A percentile compares a stretch with the other conserved stretches of the same genome.
Conservation (phyloP, 1,139 yeast genomes). For the Kodamaea plutei region DNA sequence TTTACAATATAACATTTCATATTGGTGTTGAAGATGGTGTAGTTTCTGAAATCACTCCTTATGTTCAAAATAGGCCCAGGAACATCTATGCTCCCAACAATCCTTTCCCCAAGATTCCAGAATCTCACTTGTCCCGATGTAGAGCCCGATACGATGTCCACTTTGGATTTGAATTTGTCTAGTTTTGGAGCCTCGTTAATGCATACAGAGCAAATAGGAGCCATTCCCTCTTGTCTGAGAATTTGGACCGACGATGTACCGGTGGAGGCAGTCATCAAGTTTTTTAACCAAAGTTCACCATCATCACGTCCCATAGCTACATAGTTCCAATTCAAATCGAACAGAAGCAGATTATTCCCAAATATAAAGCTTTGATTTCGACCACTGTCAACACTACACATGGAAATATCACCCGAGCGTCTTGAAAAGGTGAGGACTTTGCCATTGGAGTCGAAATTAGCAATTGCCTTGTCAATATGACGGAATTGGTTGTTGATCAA, state of each 20-base stretch:
- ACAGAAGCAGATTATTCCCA: conserved; percentile 27
- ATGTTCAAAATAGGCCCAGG: conserved; percentile 21
- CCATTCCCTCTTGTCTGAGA: conserved; percentile 12
- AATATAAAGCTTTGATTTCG: conserved; percentile 39
- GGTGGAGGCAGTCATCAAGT: conserved; percentile 30
- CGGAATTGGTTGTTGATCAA: conserved; percentile 25
- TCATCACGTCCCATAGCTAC: conserved; percentile 25
- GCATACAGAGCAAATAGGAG: conserved; percentile 19
- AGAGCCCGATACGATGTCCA: conserved; percentile 29
- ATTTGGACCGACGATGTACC: conserved; percentile 22
- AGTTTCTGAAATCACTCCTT: conserved; percentile 28
- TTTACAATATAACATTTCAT: conserved; percentile 20
- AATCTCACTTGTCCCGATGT: conserved; percentile 21
- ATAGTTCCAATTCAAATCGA: conserved; percentile 33
- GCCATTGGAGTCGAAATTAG: conserved; percentile 34
- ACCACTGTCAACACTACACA: conserved; percentile 40
- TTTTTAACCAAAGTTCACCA: conserved; percentile 32
- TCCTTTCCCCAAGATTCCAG: conserved; percentile 28
- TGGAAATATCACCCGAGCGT: conserved; percentile 33
- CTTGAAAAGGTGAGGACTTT: conserved; percentile 32
- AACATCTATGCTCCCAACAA: conserved; percentile 15
- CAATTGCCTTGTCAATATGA: conserved; percentile 34
- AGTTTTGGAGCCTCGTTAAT: conserved; percentile 16
- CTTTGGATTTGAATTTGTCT: conserved; percentile 23
- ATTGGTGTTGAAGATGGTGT: conserved; percentile 23